Conservation (phyloP, 208 protist genomes). For the Endotrypanum monterogeii region DNA sequence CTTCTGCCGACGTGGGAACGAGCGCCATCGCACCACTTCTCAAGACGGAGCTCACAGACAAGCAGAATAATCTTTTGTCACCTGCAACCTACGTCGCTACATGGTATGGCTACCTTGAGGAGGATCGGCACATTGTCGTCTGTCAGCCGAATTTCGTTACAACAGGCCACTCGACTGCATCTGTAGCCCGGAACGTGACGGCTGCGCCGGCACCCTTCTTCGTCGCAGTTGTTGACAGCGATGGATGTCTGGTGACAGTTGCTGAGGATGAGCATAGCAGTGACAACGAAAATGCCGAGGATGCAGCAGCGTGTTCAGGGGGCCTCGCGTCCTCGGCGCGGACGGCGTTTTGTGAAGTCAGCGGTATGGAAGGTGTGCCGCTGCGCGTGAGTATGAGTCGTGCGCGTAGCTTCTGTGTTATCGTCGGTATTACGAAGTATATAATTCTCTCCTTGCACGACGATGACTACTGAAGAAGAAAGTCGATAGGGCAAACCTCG, state of each 20-base stretch:
- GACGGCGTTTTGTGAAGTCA: slow-evolving; percentile 39
- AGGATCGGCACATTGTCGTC: slow-evolving; percentile 50
- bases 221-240: slow-evolving; percentile 45
- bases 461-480: slow-evolving; percentile 25
- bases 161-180: neutral
- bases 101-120: slow-evolving; percentile 47
- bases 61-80: neutral
- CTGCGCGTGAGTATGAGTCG: slow-evolving; percentile 62
- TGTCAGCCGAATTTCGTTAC: slow-evolving; percentile 13
- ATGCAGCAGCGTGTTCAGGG: neutral
- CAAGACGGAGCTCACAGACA: slow-evolving; percentile 11
- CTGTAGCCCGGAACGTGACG: neutral
- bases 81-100: slow-evolving; percentile 9
- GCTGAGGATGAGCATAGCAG: slow-evolving; percentile 48
- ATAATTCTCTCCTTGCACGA: slow-evolving; percentile 77
- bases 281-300: slow-evolving; percentile 28
- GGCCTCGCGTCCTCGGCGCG: neutral
- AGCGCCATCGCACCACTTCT: slow-evolving; percentile 5
- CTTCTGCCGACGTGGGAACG: slow-evolving; percentile 6
- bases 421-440: slow-evolving; percentile 59
- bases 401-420: slow-evolving; percentile 65
- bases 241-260: slow-evolving; percentile 27
- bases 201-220: slow-evolving; percentile 27
- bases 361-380: slow-evolving; percentile 41
- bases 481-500: neutral